phyloP scores from a whole-genome alignment of 139 green algal species.

The Auxenochlorella pyrenoidosa region DNA sequence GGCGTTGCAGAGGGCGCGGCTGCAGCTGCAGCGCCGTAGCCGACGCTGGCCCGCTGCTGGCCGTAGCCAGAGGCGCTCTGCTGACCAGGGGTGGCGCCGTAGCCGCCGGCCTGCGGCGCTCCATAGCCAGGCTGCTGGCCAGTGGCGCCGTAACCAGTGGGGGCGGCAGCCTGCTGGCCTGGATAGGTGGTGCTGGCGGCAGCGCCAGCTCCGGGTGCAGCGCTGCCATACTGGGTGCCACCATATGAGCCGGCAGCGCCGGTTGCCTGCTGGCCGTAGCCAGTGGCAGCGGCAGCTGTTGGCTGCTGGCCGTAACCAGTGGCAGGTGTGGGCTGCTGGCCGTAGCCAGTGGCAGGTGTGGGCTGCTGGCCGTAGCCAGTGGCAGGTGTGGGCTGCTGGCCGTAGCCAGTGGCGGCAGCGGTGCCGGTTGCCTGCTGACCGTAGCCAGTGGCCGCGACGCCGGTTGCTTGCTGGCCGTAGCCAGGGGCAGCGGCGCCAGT shows the following conservation, averaged over 20 bases:
- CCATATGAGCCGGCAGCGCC: neutral
- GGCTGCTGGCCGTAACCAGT: neutral
- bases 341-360: neutral
- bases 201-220: neutral
- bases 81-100: neutral
- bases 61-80: neutral
- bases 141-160: neutral
- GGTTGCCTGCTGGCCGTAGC: neutral
- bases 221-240: neutral
- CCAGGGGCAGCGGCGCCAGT: neutral
- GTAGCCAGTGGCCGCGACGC: neutral
- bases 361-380: neutral
- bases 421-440: neutral
- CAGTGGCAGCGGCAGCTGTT: neutral
- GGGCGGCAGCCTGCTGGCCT: neutral
- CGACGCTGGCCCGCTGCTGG: neutral
- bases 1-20: neutral
- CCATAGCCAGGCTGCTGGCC: neutral
- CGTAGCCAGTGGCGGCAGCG: neutral
- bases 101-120: neutral
- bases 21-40: neutral
- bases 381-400: neutral
- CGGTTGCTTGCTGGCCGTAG: neutral
- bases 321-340: neutral
- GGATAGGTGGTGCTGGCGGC: too few relatives aligned